These are phyloP conservation scores for Calonectria pauciramosa DNA, from an alignment of 2,329 filamentous ascomycete genomes.

Conservation along the genomic window DNA sequence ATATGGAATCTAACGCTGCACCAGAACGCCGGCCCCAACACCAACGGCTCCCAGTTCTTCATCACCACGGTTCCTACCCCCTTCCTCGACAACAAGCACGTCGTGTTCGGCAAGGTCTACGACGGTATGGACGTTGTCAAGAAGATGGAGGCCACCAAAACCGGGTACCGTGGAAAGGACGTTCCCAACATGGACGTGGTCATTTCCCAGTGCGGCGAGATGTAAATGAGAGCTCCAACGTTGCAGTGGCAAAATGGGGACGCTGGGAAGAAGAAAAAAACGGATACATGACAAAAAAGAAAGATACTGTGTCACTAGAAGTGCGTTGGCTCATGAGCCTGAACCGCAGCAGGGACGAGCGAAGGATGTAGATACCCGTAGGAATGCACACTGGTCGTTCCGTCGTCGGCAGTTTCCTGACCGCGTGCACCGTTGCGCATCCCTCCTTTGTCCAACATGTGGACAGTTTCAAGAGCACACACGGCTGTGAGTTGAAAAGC, in stretches of 20 bases:
- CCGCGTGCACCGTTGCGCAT: constrained; percentile 31
- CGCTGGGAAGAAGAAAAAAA: neutral
- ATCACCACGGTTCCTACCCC: constrained; percentile 91
- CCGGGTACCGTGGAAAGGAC: constrained; percentile 79
- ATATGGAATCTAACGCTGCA: neutral
- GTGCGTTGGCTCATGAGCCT: neutral
- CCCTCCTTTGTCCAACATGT: neutral
- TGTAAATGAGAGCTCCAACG: constrained; percentile 67
- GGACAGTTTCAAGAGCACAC: constrained; percentile 7
- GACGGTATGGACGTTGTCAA: constrained; percentile 91
- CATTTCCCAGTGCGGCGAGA: constrained; percentile 91
- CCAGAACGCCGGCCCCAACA: constrained; percentile 90
- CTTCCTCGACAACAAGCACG: constrained; percentile 92
- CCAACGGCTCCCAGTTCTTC: constrained; percentile 97
- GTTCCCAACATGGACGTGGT: constrained; percentile 87
- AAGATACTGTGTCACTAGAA: neutral
- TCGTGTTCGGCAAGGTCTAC: constrained; percentile 92
- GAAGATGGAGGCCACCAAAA: constrained; percentile 94
- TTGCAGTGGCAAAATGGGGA: neutral
- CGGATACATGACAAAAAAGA: neutral
- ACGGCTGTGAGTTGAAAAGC: neutral
- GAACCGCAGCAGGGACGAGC: neutral
- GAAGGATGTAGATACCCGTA: constrained; percentile 36
- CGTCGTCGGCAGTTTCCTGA: constrained; percentile 33
- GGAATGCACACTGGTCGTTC: constrained; percentile 27